A percentile compares a stretch with the other conserved stretches of the same genome.
Evolutionary conservation across 2,329 filamentous ascomycete species (phyloP).

Genomic region (Paecilomyces formosus): DNA sequence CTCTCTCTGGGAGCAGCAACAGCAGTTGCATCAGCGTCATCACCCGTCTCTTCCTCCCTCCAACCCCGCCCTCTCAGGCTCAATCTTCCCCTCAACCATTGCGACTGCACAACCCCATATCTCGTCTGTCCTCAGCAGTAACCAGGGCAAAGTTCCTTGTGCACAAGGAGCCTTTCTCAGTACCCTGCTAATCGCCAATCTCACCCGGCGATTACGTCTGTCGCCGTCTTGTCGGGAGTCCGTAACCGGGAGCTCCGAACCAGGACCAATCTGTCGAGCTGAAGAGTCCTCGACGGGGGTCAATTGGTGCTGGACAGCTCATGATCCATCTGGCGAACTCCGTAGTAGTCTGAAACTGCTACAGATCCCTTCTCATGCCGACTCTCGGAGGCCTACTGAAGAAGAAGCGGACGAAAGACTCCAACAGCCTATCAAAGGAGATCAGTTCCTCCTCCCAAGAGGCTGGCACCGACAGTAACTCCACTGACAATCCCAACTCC

Average conservation of each 20-base stretch:
- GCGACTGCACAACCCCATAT: background rate
- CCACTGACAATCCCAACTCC: constrained; percentile 49
- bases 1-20: background rate
- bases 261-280: background rate
- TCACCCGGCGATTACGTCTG: background rate
- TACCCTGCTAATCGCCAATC: background rate
- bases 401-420: constrained; percentile 98
- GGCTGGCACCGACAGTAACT: background rate
- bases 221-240: background rate
- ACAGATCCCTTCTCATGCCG: constrained; percentile 60
- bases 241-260: background rate
- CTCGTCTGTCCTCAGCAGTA: background rate
- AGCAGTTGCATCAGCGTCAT: background rate
- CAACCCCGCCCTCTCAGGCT: background rate
- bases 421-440: constrained; percentile 42
- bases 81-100: background rate
- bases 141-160: background rate
- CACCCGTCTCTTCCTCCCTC: background rate
- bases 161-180: background rate
- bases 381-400: constrained; percentile 83
- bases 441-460: background rate
- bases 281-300: background rate
- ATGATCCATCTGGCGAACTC: constrained; percentile 8
- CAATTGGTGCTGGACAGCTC: background rate
- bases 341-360: constrained; percentile 14